These are phyloP conservation scores for Anthostomella pinea DNA, from an alignment of 2,329 filamentous ascomycete genomes.

Conservation along the genomic window DNA sequence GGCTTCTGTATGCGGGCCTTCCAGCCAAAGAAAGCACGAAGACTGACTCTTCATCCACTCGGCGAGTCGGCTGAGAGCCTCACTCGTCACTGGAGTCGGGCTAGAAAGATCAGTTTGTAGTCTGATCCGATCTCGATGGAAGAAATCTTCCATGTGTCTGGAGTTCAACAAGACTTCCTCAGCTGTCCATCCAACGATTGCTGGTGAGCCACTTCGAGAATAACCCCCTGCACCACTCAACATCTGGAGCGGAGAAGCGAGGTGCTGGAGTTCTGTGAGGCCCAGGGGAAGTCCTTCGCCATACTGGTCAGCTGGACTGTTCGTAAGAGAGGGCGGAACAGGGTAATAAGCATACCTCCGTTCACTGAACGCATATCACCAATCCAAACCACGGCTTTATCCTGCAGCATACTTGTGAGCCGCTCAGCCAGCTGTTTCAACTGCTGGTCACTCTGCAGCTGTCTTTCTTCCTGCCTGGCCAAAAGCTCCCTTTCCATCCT, in stretches of 20 bases:
- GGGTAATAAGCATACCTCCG: neutral
- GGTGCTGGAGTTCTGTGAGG: conserved; percentile 2
- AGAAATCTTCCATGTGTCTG: conserved; percentile 11
- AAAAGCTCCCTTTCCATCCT: conserved; percentile 5
- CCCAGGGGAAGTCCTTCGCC: neutral
- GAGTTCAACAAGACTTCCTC: conserved; percentile 9
- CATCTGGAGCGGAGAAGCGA: neutral
- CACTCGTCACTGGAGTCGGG: neutral
- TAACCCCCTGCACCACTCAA: neutral
- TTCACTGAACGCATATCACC: conserved; percentile 1
- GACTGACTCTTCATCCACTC: conserved; percentile 11
- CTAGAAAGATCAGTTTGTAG: conserved; percentile 2
- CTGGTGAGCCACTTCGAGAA: neutral
- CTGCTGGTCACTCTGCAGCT: neutral
- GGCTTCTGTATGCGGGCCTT: conserved; percentile 6
- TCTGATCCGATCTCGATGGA: conserved; percentile 11
- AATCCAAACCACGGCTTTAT: conserved; percentile 4
- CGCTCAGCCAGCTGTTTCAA: conserved; percentile 4
- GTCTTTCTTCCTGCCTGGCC: conserved; percentile 6
- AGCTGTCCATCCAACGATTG: conserved; percentile 2
- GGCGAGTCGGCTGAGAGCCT: conserved; percentile 1
- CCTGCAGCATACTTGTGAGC: conserved; percentile 3
- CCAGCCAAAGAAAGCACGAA: conserved; percentile 9
- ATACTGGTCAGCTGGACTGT: neutral
- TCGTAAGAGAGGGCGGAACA: neutral